Evolutionary conservation across 2,329 filamentous ascomycete species (phyloP).

Genomic region (Trichophyton simii): DNA sequence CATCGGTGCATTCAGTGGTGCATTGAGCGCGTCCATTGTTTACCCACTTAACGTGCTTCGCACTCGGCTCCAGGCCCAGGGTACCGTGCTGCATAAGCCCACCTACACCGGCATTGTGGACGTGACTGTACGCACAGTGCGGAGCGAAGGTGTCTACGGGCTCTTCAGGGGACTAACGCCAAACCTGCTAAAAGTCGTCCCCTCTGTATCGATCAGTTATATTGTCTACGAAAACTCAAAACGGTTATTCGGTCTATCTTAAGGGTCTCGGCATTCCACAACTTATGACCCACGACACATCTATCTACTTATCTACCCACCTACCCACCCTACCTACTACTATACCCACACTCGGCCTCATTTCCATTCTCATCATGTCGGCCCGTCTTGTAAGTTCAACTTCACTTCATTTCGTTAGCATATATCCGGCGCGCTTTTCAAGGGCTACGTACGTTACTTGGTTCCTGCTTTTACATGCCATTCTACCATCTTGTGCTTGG

Average conservation of each 20-base stretch:
- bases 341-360: neutral
- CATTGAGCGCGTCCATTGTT: slow-evolving; percentile 82
- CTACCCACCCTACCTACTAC: neutral
- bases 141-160: slow-evolving; percentile 69
- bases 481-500: neutral
- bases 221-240: slow-evolving; percentile 89
- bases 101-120: slow-evolving; percentile 88
- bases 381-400: neutral
- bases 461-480: neutral
- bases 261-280: slow-evolving; percentile 4
- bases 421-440: slow-evolving; percentile 1
- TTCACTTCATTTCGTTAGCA: neutral
- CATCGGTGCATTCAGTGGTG: slow-evolving; percentile 83
- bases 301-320: neutral
- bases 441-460: neutral
- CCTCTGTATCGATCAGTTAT: slow-evolving; percentile 89
- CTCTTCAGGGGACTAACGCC: slow-evolving; percentile 92
- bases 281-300: neutral
- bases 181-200: slow-evolving; percentile 90
- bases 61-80: slow-evolving; percentile 85
- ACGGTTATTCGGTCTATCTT: slow-evolving; percentile 47
- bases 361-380: neutral
- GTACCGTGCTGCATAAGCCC: slow-evolving; percentile 76
- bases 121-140: slow-evolving; percentile 69
- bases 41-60: slow-evolving; percentile 91